phyloP scores from a whole-genome alignment of 345 rosid species.

The Moricandia arvensis region DNA sequence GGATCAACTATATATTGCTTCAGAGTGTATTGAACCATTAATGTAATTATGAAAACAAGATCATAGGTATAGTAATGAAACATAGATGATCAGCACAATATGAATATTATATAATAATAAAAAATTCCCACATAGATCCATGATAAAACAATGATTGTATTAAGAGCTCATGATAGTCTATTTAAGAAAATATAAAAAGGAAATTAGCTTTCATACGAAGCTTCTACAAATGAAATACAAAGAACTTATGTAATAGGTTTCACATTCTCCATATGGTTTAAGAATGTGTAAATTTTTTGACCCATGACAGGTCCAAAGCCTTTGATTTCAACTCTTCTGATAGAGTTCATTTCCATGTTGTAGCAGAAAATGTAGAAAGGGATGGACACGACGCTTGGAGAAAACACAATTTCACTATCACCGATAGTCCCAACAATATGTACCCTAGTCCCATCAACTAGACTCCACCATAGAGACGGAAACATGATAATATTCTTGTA shows the following conservation, averaged over 20 bases:
- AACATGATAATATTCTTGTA: not conserved
- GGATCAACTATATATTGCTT: too few species aligned
- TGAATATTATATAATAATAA: too few species aligned
- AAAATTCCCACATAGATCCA: too few species aligned
- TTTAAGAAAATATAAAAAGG: too few species aligned
- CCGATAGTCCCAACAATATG: not conserved
- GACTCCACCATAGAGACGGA: not conserved
- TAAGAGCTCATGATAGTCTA: not conserved
- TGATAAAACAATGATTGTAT: not conserved
- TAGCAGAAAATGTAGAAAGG: not conserved
- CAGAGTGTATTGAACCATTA: too few species aligned
- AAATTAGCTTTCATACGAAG: not conserved
- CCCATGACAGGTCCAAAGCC: not conserved
- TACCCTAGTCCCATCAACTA: not conserved
- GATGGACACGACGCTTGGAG: not conserved
- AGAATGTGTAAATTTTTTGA: not conserved
- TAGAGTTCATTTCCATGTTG: not conserved
- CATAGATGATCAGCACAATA: too few species aligned
- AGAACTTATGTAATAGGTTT: not conserved
- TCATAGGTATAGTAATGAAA: too few species aligned
- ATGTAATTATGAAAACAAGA: too few species aligned
- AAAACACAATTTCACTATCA: not conserved
- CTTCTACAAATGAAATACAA: not conserved
- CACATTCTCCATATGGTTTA: slow-evolving; percentile 16
- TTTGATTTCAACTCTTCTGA: not conserved